These are phyloP conservation scores for Phytopythium cucurbitacearum DNA, from an alignment of 352 stramenopile species.

Conservation along the genomic window DNA sequence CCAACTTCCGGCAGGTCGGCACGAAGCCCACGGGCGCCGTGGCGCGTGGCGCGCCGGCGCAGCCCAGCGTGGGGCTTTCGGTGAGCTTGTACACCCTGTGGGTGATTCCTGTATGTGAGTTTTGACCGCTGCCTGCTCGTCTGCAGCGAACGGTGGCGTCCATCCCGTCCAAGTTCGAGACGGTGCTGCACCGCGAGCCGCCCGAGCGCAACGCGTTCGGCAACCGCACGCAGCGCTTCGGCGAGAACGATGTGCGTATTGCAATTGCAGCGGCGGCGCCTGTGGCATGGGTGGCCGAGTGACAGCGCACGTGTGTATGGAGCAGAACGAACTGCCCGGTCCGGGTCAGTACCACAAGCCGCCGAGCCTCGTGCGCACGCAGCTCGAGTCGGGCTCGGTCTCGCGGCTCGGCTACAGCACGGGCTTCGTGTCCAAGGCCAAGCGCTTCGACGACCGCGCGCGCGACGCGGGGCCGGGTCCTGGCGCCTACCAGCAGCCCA, in stretches of 20 bases:
- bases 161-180: conserved; percentile 82
- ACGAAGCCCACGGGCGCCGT: conserved; percentile 35
- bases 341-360: conserved; percentile 70
- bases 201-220: conserved; percentile 66
- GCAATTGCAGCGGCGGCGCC: not conserved
- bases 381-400: conserved; percentile 60
- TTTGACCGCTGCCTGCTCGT: not conserved
- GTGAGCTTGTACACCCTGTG: not conserved
- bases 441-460: conserved; percentile 56
- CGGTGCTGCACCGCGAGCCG: conserved; percentile 50
- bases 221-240: conserved; percentile 62
- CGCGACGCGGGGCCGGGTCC: conserved; percentile 50
- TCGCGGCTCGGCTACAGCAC: conserved; percentile 69
- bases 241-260: conserved; percentile 36
- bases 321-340: conserved; percentile 65
- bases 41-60: conserved; percentile 15
- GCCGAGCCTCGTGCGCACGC: conserved; percentile 54
- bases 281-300: not conserved
- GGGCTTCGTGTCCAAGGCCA: conserved; percentile 76
- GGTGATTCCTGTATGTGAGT: not conserved
- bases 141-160: conserved; percentile 46
- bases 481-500: conserved; percentile 55
- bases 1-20: conserved; percentile 67
- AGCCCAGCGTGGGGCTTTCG: conserved; percentile 12
- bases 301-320: not conserved